Conservation (phyloP, 2,329 filamentous ascomycete species). For the Sarocladium strictum region DNA sequence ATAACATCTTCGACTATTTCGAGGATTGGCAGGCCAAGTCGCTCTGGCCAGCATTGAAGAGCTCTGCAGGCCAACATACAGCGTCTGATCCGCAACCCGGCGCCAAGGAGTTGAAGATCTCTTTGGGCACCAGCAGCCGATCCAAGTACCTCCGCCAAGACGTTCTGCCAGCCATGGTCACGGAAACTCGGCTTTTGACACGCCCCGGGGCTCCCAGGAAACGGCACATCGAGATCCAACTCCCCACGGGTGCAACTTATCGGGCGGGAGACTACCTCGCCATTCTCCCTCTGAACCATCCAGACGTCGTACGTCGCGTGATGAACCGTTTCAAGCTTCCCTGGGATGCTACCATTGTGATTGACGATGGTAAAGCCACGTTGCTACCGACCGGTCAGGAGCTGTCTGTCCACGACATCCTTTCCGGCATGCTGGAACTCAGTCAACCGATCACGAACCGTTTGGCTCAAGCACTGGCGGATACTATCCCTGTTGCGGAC, state of each 20-base stretch:
- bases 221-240: conserved; percentile 59
- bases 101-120: not conserved
- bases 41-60: conserved; percentile 36
- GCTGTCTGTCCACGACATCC: conserved; percentile 56
- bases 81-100: not conserved
- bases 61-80: not conserved
- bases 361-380: conserved; percentile 38
- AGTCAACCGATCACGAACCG: conserved; percentile 66
- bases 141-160: conserved; percentile 55
- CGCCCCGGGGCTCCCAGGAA: conserved; percentile 45
- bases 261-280: conserved; percentile 72
- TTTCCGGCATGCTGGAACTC: conserved; percentile 68
- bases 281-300: conserved; percentile 64
- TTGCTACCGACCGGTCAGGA: conserved; percentile 47
- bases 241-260: conserved; percentile 62
- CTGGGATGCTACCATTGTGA: conserved; percentile 60
- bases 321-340: conserved; percentile 61
- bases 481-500: conserved; percentile 40
- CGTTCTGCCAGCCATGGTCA: conserved; percentile 55
- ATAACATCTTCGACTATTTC: conserved; percentile 63
- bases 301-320: conserved; percentile 53
- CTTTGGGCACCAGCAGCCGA: not conserved
- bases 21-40: conserved; percentile 58
- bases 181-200: conserved; percentile 40
- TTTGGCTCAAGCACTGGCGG: conserved; percentile 39